Base-by-base conservation (phyloP, 441 rosid genomes). In the Theobroma grandiflorum region DNA sequence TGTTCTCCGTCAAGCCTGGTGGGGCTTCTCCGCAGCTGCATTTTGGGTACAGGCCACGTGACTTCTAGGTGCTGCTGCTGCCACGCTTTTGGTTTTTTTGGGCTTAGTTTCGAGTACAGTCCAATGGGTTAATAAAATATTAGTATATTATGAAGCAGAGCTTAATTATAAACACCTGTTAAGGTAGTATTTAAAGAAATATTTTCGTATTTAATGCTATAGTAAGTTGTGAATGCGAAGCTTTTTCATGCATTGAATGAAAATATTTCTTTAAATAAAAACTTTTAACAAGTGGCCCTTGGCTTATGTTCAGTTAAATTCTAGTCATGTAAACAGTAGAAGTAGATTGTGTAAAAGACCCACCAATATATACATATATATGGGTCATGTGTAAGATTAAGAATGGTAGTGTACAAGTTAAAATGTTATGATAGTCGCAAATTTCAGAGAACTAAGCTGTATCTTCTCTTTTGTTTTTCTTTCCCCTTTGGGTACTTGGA, bases 1-100 rank as follows among this genome's bases (percentile, higher is more conserved):
- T 96, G 40, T 92, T 85, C 89, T 90, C 94, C 0, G 88, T 80
- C 62, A 88, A 82, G 72, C 57, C 86, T 16, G 55, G 74, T 15
- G 18, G 18, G 1, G 57, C 72, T 31, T 65, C 82, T 31, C 63
- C 78, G 74, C 72, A 63, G 84, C 12, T 76, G 78, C 88, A 75
- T 79, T 78, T 26, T 52, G 85, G 79, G 16, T 58, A 72, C 81
- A 66, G 75, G 86, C 75, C 90, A 80, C 80, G 89, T 87, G 86
- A 85, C 72, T 77, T 72, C 37, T 64, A 57, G 61, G 59, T 62
- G 75, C 14, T 12, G 20, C 65, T 14, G 47, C 4, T 26, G 9
- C 16, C 20, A 37, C 50, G 2, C 0, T 15, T 15, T 15, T 74
- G 31, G 31, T 15, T 16, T 6, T 74, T 22, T 20, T 52, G 3